Conservation (phyloP, 495 filamentous ascomycete species). For the Physcia stellaris region DNA sequence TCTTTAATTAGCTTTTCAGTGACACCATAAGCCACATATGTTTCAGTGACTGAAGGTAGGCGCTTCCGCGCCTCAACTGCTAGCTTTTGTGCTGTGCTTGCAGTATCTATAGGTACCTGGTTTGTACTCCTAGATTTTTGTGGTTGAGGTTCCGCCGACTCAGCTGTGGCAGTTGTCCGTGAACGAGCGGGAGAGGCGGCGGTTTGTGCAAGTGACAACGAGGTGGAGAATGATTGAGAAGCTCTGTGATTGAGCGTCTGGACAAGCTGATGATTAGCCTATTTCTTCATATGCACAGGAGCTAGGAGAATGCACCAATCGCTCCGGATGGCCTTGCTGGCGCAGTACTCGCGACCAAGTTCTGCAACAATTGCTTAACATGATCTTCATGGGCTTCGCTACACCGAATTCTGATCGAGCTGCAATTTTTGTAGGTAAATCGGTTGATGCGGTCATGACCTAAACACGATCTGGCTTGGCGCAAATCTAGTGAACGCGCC, state of each 20-base stretch:
- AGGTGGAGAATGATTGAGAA: conserved; percentile 1
- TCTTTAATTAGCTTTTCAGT: conserved; percentile 68
- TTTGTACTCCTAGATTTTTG: background rate
- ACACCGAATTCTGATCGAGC: no score
- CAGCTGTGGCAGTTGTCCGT: background rate
- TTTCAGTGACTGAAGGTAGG: conserved; percentile 34
- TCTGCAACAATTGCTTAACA: no score
- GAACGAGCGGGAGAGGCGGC: conserved; percentile 1
- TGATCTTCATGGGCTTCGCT: no score
- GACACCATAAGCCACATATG: conserved; percentile 62
- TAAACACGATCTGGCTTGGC: no score
- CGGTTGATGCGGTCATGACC: no score
- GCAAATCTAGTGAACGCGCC: no score
- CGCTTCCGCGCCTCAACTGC: conserved; percentile 13
- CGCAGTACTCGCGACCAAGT: no score
- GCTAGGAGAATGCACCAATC: no score
- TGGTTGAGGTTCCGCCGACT: background rate
- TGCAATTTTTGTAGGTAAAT: no score
- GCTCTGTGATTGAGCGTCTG: background rate
- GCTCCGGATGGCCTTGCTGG: no score
- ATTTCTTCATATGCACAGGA: no score
- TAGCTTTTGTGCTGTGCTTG: conserved; percentile 4
- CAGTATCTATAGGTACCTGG: background rate
- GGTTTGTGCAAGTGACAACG: background rate
- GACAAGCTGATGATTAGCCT: no score